A percentile compares a stretch with the other conserved stretches of the same genome.
phyloP scores from a whole-genome alignment of 1,139 yeast genomes.

The Zhuliangozyma parablackwelliae region DNA sequence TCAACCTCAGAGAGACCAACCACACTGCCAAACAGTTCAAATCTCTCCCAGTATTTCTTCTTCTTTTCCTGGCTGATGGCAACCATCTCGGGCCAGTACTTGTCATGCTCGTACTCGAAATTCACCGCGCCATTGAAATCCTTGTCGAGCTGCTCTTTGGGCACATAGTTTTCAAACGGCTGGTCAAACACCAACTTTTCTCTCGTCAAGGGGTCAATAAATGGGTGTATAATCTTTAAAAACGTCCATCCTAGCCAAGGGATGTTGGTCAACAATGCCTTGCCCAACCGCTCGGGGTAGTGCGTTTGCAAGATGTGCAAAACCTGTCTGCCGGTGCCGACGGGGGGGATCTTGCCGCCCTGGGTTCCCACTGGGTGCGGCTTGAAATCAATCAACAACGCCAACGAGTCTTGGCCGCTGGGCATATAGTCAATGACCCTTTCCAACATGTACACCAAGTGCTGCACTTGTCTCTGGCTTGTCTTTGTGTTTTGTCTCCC shows the following conservation, averaged over 20 bases:
- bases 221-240: constrained; percentile 44
- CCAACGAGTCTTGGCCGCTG: constrained; percentile 45
- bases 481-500: constrained; percentile 49
- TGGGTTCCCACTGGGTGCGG: constrained; percentile 46
- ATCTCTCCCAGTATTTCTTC: constrained; percentile 32
- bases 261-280: constrained; percentile 43
- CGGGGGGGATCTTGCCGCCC: constrained; percentile 74
- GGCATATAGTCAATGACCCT: constrained; percentile 47
- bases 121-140: constrained; percentile 42
- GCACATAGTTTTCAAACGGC: constrained; percentile 44
- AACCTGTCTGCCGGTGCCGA: constrained; percentile 71
- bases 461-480: constrained; percentile 42
- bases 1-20: constrained; percentile 63
- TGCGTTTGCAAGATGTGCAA: constrained; percentile 62
- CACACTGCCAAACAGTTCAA: constrained; percentile 34
- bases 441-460: constrained; percentile 48
- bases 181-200: constrained; percentile 47
- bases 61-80: constrained; percentile 35
- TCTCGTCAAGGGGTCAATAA: constrained; percentile 47
- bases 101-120: constrained; percentile 40
- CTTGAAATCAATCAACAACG: constrained; percentile 45
- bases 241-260: constrained; percentile 49
- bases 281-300: constrained; percentile 47
- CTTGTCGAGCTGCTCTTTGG: constrained; percentile 42
- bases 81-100: constrained; percentile 43